These are phyloP conservation scores for Pythium diclinum DNA, from an alignment of 352 stramenopile genomes.

Conservation along the genomic window DNA sequence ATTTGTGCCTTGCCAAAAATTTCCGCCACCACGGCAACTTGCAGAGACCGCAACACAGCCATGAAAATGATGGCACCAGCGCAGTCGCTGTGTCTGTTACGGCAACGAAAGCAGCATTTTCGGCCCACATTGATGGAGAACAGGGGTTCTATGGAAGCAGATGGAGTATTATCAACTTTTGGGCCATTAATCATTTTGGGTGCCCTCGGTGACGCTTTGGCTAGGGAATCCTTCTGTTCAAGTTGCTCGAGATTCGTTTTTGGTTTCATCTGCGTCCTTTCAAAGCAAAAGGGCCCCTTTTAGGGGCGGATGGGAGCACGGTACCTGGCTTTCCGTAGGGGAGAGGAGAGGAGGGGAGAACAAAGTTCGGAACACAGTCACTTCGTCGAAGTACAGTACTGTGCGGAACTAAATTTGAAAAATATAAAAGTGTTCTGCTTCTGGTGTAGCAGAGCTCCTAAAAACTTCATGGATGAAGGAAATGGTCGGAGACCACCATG, in stretches of 20 bases:
- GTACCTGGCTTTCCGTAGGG: background rate
- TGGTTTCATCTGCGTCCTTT: constrained; percentile 5
- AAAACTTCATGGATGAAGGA: too few relatives aligned
- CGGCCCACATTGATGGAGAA: background rate
- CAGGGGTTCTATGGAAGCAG: background rate
- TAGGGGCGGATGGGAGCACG: background rate
- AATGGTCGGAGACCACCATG: too few relatives aligned
- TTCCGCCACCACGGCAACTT: background rate
- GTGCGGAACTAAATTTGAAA: background rate
- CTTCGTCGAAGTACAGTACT: background rate
- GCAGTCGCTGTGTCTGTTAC: background rate
- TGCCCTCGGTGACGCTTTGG: background rate
- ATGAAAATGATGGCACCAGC: background rate
- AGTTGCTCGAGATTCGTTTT: constrained; percentile 8
- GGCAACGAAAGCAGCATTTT: background rate
- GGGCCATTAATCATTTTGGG: background rate
- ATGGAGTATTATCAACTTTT: background rate
- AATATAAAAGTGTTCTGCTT: background rate
- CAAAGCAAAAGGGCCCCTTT: background rate
- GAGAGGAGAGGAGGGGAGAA: background rate
- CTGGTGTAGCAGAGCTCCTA: background rate
- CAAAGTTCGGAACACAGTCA: constrained; percentile 2
- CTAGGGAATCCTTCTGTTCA: background rate
- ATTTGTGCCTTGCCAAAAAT: background rate
- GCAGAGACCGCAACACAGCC: background rate